phyloP scores from a whole-genome alignment of 2,329 filamentous ascomycete genomes.

The Fonsecaea erecta region DNA sequence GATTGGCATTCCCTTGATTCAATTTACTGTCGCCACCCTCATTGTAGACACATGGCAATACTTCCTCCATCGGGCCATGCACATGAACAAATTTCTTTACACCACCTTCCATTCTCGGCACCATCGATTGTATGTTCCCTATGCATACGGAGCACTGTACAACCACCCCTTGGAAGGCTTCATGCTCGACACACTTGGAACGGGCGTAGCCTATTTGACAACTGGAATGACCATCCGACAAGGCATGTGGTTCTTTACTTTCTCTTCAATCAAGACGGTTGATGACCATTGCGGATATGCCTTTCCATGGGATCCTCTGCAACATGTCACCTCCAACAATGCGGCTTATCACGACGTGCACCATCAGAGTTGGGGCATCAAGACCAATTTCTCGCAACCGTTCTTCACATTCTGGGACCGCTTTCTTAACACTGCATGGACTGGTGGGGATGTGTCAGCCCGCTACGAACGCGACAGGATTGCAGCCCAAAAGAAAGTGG shows the following conservation, averaged over 20 bases:
- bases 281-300: constrained; percentile 96
- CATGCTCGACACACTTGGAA: constrained; percentile 86
- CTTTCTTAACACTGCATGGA: constrained; percentile 80
- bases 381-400: constrained; percentile 61
- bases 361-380: constrained; percentile 99
- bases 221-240: constrained; percentile 83
- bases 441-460: constrained; percentile 65
- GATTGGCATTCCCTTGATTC: constrained; percentile 72
- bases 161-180: constrained; percentile 96
- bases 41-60: constrained; percentile 98
- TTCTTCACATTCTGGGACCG: constrained; percentile 92
- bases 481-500: constrained; percentile 61
- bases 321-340: constrained; percentile 91
- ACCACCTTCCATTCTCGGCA: constrained; percentile 92
- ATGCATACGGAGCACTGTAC: constrained; percentile 95
- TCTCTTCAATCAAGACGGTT: constrained; percentile 92
- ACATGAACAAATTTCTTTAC: constrained; percentile 87
- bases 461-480: constrained; percentile 63
- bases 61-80: constrained; percentile 94
- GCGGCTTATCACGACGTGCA: constrained; percentile 97
- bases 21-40: constrained; percentile 74
- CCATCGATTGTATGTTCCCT: constrained; percentile 95
- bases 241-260: constrained; percentile 85
- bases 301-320: constrained; percentile 93
- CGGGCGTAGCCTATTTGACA: constrained; percentile 79